phyloP scores from a whole-genome alignment of 768 basidiomycete genomes.

The Hygrophoropsis aurantiaca region DNA sequence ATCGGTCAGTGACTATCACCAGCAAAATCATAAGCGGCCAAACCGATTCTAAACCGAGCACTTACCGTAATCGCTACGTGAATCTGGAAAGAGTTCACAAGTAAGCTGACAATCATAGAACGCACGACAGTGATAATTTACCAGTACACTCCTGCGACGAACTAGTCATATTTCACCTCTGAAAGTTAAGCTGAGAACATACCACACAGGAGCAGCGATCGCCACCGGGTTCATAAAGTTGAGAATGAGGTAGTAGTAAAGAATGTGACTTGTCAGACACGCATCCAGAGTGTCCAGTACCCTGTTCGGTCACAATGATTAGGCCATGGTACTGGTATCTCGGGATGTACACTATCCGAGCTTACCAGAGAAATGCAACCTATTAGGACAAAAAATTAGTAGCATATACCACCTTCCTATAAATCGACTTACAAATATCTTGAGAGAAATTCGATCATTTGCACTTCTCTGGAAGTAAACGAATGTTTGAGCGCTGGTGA shows the following conservation, averaged over 20 bases:
- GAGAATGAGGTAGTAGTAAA: constrained; percentile 57
- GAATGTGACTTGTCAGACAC: constrained; percentile 49
- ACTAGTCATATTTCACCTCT: not conserved
- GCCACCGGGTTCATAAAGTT: constrained; percentile 52
- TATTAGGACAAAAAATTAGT: constrained; percentile 5
- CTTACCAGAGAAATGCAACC: constrained; percentile 37
- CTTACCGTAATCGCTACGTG: constrained; percentile 56
- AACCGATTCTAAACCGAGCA: not conserved
- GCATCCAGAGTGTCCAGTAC: constrained; percentile 57
- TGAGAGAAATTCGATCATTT: constrained; percentile 34
- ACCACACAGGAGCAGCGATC: constrained; percentile 49
- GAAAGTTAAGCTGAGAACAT: constrained; percentile 11
- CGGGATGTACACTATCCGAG: too few relatives aligned
- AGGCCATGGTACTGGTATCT: constrained; percentile 1
- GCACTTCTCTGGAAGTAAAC: constrained; percentile 44
- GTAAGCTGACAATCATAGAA: not conserved
- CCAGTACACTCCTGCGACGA: constrained; percentile 52
- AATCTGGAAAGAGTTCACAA: constrained; percentile 32
- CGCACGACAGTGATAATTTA: constrained; percentile 25
- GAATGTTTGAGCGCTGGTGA: constrained; percentile 55
- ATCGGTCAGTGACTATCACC: constrained; percentile 44
- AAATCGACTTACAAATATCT: constrained; percentile 35
- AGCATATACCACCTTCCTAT: not conserved
- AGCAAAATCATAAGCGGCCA: not conserved
- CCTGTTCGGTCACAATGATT: constrained; percentile 28